These are phyloP conservation scores for Penicillium dipodomyicola DNA, from an alignment of 495 filamentous ascomycete species.

Conservation along the genomic window DNA sequence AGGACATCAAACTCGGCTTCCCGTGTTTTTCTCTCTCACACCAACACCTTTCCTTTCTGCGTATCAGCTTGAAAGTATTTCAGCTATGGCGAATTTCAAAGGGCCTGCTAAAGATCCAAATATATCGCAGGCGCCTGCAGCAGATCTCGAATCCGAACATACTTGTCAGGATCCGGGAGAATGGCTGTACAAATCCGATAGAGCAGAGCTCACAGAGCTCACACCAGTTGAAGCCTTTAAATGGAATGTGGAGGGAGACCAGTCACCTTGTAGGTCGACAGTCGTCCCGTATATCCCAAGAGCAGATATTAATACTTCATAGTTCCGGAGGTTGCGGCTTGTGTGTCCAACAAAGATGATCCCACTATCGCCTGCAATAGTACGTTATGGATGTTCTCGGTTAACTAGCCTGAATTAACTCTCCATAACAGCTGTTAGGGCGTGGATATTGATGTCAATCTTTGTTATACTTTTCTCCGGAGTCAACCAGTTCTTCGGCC, in stretches of 20 bases:
- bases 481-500: slow-evolving; percentile 30
- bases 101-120: slow-evolving; percentile 2
- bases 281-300: not conserved
- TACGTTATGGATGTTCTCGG: slow-evolving; percentile 3
- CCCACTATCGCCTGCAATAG: slow-evolving; percentile 26
- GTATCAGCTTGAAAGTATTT: not conserved
- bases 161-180: slow-evolving; percentile 3
- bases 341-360: slow-evolving; percentile 32
- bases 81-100: slow-evolving; percentile 5
- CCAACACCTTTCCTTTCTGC: not conserved
- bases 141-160: slow-evolving; percentile 14
- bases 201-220: slow-evolving; percentile 19
- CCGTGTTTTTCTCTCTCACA: not conserved
- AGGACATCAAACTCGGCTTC: not conserved
- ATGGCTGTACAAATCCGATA: slow-evolving; percentile 6
- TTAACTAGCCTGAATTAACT: not conserved
- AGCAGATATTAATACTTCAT: not conserved
- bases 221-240: slow-evolving; percentile 28
- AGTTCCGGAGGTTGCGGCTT: slow-evolving; percentile 34
- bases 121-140: not conserved
- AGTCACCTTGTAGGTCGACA: slow-evolving; percentile 27
- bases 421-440: slow-evolving; percentile 23
- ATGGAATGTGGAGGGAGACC: slow-evolving; percentile 31
- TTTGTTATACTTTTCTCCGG: slow-evolving; percentile 30
- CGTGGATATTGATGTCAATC: slow-evolving; percentile 27